Percentiles rank a stretch among this genome's conserved stretches.
phyloP scores from a whole-genome alignment of 2,329 filamentous ascomycete species.

The Aurifilum marmelostoma region DNA sequence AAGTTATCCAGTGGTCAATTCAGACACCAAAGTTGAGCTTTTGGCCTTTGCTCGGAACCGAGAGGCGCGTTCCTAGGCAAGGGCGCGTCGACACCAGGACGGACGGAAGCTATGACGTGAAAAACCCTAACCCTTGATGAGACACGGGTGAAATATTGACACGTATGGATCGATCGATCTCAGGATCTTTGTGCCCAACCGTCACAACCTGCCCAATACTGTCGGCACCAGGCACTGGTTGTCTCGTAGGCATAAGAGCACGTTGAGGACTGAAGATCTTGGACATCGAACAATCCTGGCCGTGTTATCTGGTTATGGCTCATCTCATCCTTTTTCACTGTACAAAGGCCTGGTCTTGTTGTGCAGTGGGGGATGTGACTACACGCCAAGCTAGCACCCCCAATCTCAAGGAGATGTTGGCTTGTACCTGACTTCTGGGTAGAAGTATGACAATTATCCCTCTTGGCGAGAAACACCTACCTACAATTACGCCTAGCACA shows the following conservation, averaged over 20 bases:
- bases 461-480: not conserved
- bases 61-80: not conserved
- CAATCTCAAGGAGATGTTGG: not conserved
- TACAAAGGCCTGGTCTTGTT: not conserved
- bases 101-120: too few relatives aligned
- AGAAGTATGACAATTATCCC: not conserved
- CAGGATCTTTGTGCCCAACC: not conserved
- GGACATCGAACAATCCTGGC: not conserved
- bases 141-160: too few relatives aligned
- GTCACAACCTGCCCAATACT: not conserved
- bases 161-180: too few relatives aligned
- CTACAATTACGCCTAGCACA: not conserved
- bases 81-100: not conserved
- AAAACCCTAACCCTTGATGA: too few relatives aligned
- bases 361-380: not conserved
- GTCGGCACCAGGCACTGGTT: not conserved
- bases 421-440: not conserved
- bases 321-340: not conserved
- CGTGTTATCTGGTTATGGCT: not conserved
- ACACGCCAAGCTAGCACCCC: not conserved
- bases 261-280: not conserved
- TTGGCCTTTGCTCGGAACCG: not conserved
- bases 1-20: too few relatives aligned
- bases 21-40: not conserved
- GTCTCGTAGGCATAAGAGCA: not conserved